A percentile compares a stretch with the other conserved stretches of the same genome.
Conservation (phyloP, 257 asterid species). For the Buddleja alternifolia region DNA sequence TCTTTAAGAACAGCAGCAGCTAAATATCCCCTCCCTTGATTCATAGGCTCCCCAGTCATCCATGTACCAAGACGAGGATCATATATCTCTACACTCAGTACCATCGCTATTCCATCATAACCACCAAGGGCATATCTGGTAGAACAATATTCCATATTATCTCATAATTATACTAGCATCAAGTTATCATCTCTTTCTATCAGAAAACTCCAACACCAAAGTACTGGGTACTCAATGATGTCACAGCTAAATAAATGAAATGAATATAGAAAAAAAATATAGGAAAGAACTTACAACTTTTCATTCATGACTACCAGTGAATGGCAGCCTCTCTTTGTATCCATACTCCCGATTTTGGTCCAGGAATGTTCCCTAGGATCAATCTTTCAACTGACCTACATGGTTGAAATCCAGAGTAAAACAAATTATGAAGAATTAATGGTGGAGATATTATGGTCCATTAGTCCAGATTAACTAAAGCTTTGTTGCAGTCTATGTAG, state of each 20-base stretch:
- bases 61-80: slow-evolving; percentile 77
- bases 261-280: not conserved
- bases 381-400: slow-evolving; percentile 82
- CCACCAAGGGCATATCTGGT: slow-evolving; percentile 85
- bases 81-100: slow-evolving; percentile 62
- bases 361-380: slow-evolving; percentile 90
- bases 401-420: slow-evolving; percentile 27
- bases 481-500: not conserved
- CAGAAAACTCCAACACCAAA: not conserved
- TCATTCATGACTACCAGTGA: slow-evolving; percentile 66
- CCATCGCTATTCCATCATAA: slow-evolving; percentile 59
- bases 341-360: slow-evolving; percentile 66
- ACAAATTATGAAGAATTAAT: slow-evolving; percentile 4
- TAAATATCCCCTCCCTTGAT: slow-evolving; percentile 58
- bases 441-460: not conserved
- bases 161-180: slow-evolving; percentile 1
- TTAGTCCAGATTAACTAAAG: not conserved
- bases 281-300: slow-evolving; percentile 56
- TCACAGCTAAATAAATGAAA: not conserved
- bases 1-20: slow-evolving; percentile 61
- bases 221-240: not conserved
- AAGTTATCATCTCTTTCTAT: not conserved
- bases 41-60: slow-evolving; percentile 66
- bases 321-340: slow-evolving; percentile 65
- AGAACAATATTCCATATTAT: slow-evolving; percentile 2